Percentiles rank a stretch among this genome's conserved stretches.
These are phyloP conservation scores for Sanghuangporus weigelae DNA, from an alignment of 1,284 basidiomycete species.

Conservation along the genomic window DNA sequence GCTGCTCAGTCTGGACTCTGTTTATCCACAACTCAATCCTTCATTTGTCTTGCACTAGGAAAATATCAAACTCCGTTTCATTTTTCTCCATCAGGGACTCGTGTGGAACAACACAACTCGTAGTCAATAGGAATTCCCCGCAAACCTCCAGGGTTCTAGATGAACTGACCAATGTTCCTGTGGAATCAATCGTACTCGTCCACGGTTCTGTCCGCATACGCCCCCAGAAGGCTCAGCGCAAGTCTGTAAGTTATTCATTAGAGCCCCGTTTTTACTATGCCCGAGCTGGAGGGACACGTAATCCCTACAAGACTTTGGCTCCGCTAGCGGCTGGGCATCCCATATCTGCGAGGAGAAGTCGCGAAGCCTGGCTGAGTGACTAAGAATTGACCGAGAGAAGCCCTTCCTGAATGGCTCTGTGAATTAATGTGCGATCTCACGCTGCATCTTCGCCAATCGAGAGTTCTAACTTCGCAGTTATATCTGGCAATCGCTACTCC, in stretches of 20 bases:
- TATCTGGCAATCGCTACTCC: slow-evolving; percentile 4
- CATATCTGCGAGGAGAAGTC: neutral
- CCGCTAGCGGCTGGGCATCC: neutral
- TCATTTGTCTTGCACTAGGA: slow-evolving; percentile 40
- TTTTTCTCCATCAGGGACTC: slow-evolving; percentile 81
- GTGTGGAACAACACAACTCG: slow-evolving; percentile 72
- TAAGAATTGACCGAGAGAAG: slow-evolving; percentile 15
- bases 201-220: slow-evolving; percentile 64
- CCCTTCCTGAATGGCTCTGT: neutral
- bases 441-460: slow-evolving; percentile 11
- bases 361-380: neutral
- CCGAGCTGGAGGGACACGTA: slow-evolving; percentile 5
- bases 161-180: slow-evolving; percentile 54
- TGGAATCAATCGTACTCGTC: slow-evolving; percentile 74
- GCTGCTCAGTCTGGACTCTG: slow-evolving; percentile 22
- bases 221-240: slow-evolving; percentile 51
- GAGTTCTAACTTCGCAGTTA: slow-evolving; percentile 4
- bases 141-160: slow-evolving; percentile 32
- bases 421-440: neutral
- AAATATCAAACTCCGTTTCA: slow-evolving; percentile 60
- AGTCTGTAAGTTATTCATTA: slow-evolving; percentile 28
- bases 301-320: neutral
- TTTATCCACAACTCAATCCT: neutral
- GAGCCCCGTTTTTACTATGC: slow-evolving; percentile 2
- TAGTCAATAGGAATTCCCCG: slow-evolving; percentile 43